Conservation (phyloP, 495 filamentous ascomycete species). For the Achaetomiella virescens region DNA sequence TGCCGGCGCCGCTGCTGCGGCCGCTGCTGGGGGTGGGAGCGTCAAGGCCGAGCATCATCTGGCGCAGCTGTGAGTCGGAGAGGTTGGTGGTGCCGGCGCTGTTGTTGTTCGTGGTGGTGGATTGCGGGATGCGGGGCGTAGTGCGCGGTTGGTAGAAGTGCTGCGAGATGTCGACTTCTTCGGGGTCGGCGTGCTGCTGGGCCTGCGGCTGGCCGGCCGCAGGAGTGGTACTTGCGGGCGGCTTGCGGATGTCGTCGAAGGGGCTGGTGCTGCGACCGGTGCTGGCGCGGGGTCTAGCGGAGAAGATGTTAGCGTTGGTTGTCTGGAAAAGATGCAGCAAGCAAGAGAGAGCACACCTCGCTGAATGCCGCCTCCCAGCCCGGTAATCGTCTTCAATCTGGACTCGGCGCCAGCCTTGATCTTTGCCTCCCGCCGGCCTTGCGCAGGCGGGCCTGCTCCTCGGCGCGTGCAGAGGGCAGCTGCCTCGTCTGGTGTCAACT, state of each 20-base stretch:
- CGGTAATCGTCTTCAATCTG: conserved; percentile 80
- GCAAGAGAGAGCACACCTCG: conserved; percentile 30
- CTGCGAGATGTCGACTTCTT: conserved; percentile 65
- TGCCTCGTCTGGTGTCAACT: conserved; percentile 29
- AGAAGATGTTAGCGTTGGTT: not conserved
- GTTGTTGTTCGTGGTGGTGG: conserved; percentile 19
- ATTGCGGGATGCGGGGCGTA: conserved; percentile 23
- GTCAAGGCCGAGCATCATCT: conserved; percentile 42
- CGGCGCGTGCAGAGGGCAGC: conserved; percentile 56
- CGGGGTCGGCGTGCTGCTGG: conserved; percentile 51
- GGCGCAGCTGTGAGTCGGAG: conserved; percentile 38
- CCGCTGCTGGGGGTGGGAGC: conserved; percentile 23
- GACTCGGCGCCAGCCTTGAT: conserved; percentile 73
- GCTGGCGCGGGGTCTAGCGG: conserved; percentile 18
- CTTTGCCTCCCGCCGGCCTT: conserved; percentile 87
- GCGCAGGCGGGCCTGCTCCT: conserved; percentile 73
- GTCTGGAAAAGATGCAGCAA: not conserved
- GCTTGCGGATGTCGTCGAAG: conserved; percentile 2
- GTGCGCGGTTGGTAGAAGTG: conserved; percentile 49
- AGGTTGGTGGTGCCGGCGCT: conserved; percentile 9
- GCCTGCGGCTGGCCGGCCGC: conserved; percentile 11
- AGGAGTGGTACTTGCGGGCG: not conserved
- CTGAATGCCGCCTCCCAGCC: conserved; percentile 59
- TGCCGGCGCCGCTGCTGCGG: conserved; percentile 1
- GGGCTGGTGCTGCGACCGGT: not conserved